Evolutionary conservation across 2,329 filamentous ascomycete genomes (phyloP).

Genomic region (Periconia digitata): DNA sequence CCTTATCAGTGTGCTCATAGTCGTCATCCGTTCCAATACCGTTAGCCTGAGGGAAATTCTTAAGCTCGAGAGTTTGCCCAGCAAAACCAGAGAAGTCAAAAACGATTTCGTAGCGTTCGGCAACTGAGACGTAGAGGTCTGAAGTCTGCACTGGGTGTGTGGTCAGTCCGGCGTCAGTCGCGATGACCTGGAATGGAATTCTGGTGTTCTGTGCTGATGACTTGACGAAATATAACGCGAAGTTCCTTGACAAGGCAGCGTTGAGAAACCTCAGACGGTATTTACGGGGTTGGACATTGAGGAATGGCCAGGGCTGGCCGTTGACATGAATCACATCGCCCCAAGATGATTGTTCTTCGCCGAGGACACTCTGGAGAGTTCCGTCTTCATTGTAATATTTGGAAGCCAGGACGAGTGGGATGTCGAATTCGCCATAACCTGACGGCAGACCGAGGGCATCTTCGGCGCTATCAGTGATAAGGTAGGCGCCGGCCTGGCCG

Average conservation of each 20-base stretch:
- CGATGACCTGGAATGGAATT: slow-evolving; percentile 57
- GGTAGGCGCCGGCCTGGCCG: slow-evolving; percentile 60
- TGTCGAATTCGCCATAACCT: slow-evolving; percentile 53
- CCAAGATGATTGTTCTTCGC: slow-evolving; percentile 51
- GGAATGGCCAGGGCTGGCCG: slow-evolving; percentile 59
- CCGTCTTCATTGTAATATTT: slow-evolving; percentile 58
- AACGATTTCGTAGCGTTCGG: slow-evolving; percentile 61
- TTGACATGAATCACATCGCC: slow-evolving; percentile 62
- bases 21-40: slow-evolving; percentile 22
- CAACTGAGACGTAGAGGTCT: slow-evolving; percentile 52
- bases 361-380: slow-evolving; percentile 46
- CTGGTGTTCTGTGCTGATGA: slow-evolving; percentile 32
- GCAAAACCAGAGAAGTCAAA: slow-evolving; percentile 56
- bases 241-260: slow-evolving; percentile 41
- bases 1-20: slow-evolving; percentile 46
- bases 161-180: slow-evolving; percentile 51
- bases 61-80: slow-evolving; percentile 53
- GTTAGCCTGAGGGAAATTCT: slow-evolving; percentile 43
- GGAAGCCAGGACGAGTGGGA: slow-evolving; percentile 54
- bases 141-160: slow-evolving; percentile 45
- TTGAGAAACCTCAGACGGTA: slow-evolving; percentile 60
- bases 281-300: slow-evolving; percentile 59
- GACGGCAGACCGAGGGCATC: slow-evolving; percentile 53
- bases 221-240: slow-evolving; percentile 51
- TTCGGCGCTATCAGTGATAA: slow-evolving; percentile 55